Evolutionary conservation across 2,329 filamentous ascomycete species (phyloP).

Genomic region (Elsinoe ampelina): DNA sequence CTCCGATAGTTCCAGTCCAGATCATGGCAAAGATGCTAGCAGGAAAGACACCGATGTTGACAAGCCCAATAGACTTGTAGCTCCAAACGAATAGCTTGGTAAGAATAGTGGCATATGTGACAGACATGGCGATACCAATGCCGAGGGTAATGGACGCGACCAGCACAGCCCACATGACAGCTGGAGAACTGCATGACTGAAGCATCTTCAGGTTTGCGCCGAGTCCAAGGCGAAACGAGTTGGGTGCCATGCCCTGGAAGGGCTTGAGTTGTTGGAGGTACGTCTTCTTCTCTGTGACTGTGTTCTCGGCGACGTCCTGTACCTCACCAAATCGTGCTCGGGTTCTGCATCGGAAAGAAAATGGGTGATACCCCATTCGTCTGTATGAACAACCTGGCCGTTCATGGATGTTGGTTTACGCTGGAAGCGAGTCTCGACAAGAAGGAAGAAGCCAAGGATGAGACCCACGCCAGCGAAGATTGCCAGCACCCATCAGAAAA

Average conservation of each 20-base stretch:
- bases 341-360: slow-evolving; percentile 27
- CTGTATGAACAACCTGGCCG: slow-evolving; percentile 30
- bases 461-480: slow-evolving; percentile 29
- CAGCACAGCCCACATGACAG: slow-evolving; percentile 31
- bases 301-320: background rate
- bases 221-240: slow-evolving; percentile 15
- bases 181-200: slow-evolving; percentile 28
- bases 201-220: slow-evolving; percentile 25
- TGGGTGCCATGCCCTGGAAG: slow-evolving; percentile 12
- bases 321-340: slow-evolving; percentile 17
- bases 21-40: slow-evolving; percentile 21
- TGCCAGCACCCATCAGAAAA: slow-evolving; percentile 35
- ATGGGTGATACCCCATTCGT: slow-evolving; percentile 32
- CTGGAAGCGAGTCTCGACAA: slow-evolving; percentile 35
- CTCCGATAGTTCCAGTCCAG: slow-evolving; percentile 20
- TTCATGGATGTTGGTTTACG: slow-evolving; percentile 27
- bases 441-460: slow-evolving; percentile 31
- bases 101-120: slow-evolving; percentile 32
- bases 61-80: slow-evolving; percentile 18
- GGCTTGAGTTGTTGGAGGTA: slow-evolving; percentile 18
- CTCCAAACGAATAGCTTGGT: slow-evolving; percentile 28
- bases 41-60: slow-evolving; percentile 21
- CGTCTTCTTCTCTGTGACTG: slow-evolving; percentile 10
- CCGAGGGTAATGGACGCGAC: slow-evolving; percentile 31
- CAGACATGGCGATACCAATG: slow-evolving; percentile 30